Base-by-base conservation (phyloP, 1,284 basidiomycete genomes). In the Fistulina hepatica region DNA sequence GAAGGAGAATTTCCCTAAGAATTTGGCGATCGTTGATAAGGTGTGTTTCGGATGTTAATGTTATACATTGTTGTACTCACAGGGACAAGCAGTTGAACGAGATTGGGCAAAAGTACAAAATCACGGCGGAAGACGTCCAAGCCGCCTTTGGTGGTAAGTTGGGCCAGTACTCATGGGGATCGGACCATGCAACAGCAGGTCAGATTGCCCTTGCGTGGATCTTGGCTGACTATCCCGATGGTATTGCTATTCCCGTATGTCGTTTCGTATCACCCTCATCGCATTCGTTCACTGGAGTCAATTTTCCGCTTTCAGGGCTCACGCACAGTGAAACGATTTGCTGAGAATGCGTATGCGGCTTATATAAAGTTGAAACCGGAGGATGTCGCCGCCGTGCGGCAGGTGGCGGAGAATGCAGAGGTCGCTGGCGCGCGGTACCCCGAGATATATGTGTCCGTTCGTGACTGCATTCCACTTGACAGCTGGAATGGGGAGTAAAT, bases 181-280 rank as follows among this genome's bases (percentile, higher is more conserved):
- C n/a, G n/a, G n/a, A n/a, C n/a, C n/a, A 67, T 4, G 57, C 56
- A 9, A 66, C 69, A 1, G 42, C 63, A 0, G 57, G 63, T 1
- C 71, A 74, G 48, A 50, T 73, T 15, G 50, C 60, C 1, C 55
- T 76, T 1, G 71, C 72, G 1, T 75, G 72, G 71, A 47, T 70
- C 24, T 50, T 66, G 6, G 59, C 52, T 3, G 48, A 51, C 17
- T 49, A 56, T 36, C 48, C 50, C 2, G 48, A 49, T 30, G 51
- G 54, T 62, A 44, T 45, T 68, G 23, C 48, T 53, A 22, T 50
- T 69, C 10, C 65, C 67, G 1, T 69, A 66, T 67, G 45, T 67
- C 23, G 45, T 57, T 22, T 49, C 53, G 19, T 34, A 43, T 25
- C 25, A 41, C 32, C 36, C 38, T 31, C 28, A 31, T 3, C 9